Evolutionary conservation across 2,329 filamentous ascomycete genomes (phyloP).

Genomic region (Chalaropsis ovoidea): DNA sequence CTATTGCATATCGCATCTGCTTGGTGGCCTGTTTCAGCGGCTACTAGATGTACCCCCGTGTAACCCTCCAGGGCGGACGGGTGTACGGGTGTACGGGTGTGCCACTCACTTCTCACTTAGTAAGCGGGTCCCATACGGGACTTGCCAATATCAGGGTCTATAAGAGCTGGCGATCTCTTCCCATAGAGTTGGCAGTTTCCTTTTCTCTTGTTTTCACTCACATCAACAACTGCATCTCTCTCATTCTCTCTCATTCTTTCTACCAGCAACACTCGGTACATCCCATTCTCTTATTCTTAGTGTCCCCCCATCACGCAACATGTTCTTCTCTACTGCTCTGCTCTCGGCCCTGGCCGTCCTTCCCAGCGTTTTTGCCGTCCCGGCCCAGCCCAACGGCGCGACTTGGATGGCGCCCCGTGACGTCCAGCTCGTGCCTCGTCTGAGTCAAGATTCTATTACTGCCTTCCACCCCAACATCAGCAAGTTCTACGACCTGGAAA

Average conservation of each 20-base stretch:
- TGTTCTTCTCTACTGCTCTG: slow-evolving; percentile 29
- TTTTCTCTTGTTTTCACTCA: slow-evolving; percentile 2
- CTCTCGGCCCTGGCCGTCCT: slow-evolving; percentile 27
- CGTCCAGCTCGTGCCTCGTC: slow-evolving; percentile 18
- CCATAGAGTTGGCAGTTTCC: neutral
- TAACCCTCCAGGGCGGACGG: neutral
- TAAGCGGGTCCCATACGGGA: neutral
- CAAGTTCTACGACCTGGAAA: slow-evolving; percentile 21
- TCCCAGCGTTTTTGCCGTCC: slow-evolving; percentile 27
- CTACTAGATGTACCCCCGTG: neutral
- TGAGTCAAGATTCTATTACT: neutral
- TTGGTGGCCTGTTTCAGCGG: neutral
- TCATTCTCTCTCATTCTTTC: neutral
- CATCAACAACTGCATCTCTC: neutral
- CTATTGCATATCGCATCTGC: neutral
- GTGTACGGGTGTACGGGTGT: no score
- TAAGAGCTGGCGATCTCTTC: neutral
- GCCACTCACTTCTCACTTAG: no score
- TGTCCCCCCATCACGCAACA: slow-evolving; percentile 18
- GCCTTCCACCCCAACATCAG: slow-evolving; percentile 19
- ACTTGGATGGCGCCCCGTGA: slow-evolving; percentile 28
- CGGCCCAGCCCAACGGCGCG: slow-evolving; percentile 14
- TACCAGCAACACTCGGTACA: no score
- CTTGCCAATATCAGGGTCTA: neutral
- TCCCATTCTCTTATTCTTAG: neutral